Conservation (phyloP, 805 yeast species). For the Candida insectalens region DNA sequence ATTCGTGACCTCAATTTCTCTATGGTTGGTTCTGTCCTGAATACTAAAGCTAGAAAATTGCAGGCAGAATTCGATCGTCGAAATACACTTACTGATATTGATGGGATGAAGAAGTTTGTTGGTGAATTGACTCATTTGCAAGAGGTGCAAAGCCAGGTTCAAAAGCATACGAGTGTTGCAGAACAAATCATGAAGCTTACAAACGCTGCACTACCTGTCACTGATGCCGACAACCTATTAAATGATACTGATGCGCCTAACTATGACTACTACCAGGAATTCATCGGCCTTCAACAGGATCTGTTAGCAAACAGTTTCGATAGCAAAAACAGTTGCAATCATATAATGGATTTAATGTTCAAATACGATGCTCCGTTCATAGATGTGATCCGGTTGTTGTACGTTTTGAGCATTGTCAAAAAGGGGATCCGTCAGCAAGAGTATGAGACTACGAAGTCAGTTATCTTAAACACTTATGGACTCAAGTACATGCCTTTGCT, state of each 20-base stretch:
- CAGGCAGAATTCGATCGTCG: constrained; percentile 59
- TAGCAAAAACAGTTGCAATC: constrained; percentile 25
- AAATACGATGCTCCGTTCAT: constrained; percentile 29
- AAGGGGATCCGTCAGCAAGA: constrained; percentile 66
- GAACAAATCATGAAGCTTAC: constrained; percentile 40
- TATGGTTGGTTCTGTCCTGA: constrained; percentile 64
- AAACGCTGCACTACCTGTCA: constrained; percentile 25
- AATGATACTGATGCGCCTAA: constrained; percentile 11
- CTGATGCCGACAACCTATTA: constrained; percentile 13
- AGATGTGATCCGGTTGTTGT: constrained; percentile 41
- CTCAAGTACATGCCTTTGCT: constrained; percentile 37
- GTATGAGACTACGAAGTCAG: constrained; percentile 41
- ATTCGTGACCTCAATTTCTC: constrained; percentile 69
- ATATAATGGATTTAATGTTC: constrained; percentile 41
- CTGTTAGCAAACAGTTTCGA: constrained; percentile 45
- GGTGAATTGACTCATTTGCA: constrained; percentile 60
- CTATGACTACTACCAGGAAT: constrained; percentile 29
- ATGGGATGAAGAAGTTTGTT: constrained; percentile 66
- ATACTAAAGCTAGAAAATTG: constrained; percentile 57
- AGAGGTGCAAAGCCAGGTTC: constrained; percentile 53
- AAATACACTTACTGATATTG: constrained; percentile 45
- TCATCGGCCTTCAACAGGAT: constrained; percentile 61
- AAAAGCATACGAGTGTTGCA: constrained; percentile 67
- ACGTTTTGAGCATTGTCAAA: constrained; percentile 51
- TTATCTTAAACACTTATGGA: constrained; percentile 59